Base-by-base conservation (phyloP, 441 rosid species). In the Gossypium lobatum region DNA sequence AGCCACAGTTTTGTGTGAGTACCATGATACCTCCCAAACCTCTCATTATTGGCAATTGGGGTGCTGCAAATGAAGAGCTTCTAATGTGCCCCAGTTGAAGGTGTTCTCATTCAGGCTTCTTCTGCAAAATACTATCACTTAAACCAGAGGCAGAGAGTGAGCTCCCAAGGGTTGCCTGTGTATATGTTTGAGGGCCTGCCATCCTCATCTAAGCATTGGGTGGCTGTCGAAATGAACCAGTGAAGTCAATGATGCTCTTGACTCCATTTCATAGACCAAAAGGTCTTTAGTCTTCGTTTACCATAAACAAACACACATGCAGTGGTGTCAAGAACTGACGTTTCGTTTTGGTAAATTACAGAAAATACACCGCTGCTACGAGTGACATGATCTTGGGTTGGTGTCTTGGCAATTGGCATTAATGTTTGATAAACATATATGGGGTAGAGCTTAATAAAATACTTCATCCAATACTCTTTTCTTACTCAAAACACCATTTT, bases 301-400 rank as follows among this genome's bases (percentile, higher is more conserved):
- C 18, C 57, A 83, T 91, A 87, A 87, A 85, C 8, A 87, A 85
- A 75, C 94, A 91, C 68, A 85, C 92, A 1, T 91, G 96, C 63
- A 83, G 83, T 52, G 66, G 68, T 0, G 89, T 86, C 45, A 39
- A 39, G 45, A 10, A 39, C 45, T 8, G 11, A 39, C 45, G 45
- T 39, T 39, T 39, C 45, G 7, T 39, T 39, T 39, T 39, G 45
- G 11, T 39, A 39, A 39, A 39, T 39, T 39, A 39, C 11, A 39
- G 2, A 39, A 39, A 39, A 8, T 39, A 39, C 45, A 39, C 45
- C 11, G 11, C 1, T 97, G 89, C 83, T 93, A 93, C 73, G 83
- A 50, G 55, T 14, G 55, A 50, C 55, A 18, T 14, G 55, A 50
- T 17, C 7, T 50, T 50, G 55, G 18, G 55, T 50, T 50, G 55